Base-by-base conservation (phyloP, 257 asterid species). In the Dorcoceras hygrometricum region DNA sequence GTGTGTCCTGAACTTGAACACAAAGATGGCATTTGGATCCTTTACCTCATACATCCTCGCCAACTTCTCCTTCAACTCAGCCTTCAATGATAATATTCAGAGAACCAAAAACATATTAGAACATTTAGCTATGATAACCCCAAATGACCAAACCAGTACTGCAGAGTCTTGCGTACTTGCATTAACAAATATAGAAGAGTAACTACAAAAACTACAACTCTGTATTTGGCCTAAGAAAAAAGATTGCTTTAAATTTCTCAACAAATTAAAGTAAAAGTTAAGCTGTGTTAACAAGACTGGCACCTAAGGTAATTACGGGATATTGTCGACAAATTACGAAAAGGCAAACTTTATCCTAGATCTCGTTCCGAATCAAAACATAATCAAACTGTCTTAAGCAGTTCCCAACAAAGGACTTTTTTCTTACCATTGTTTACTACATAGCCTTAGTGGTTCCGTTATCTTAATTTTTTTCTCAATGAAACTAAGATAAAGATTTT, bases 1-100 rank as follows among this genome's bases (percentile, higher is more conserved):
- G 78, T 91, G 98, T 25, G 98, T 89, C 79, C 98, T 80, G 84
- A 89, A 91, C 86, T 91, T 91, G 79, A 91, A 91, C 43, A 91
- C 95, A 28, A 89, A 91, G 69, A 89, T 91, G 63, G 95, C 73
- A 76, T 91, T 91, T 11, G 87, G 73, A 23, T 91, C 98, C 62
- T 73, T 89, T 29, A 87, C 98, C 60, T 91, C 98, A 36, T 91
- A 89, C 86, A 91, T 78, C 69, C 89, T 78, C 2, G 89, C 63
- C 76, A 91, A 75, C 53, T 85, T 89, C 73, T 89, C 96, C 84
- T 87, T 91, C 85, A 91, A 71, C 75, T 89, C 96, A 20, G 90
- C 90, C 95, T 91, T 46, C 73, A 62, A 20, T 18, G 48, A 7
- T 5, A 16, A 16, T 14, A 46, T 46, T 16, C 19, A 14, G 3